Evolutionary conservation across 495 filamentous ascomycete genomes (phyloP), one percentile per base, ranked within the genome.

Genomic region (Daldinia bambusicola): DNA sequence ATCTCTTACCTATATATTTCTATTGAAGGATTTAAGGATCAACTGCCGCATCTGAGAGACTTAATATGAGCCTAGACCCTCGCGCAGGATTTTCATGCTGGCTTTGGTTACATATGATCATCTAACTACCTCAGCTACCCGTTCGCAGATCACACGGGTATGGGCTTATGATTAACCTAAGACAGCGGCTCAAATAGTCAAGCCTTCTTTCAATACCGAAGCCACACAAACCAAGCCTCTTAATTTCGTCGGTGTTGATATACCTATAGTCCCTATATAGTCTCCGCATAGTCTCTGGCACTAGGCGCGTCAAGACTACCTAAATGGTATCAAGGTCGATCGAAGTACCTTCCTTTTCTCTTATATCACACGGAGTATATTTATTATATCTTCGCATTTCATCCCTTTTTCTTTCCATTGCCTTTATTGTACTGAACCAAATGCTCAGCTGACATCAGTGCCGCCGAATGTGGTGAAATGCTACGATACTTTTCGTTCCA

Each of bases 1-100:
- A 50, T 65, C 18, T 58, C 18, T 45, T 36, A 30, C 26, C 26
- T 51, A 18, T 22, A 26, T 26, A 26, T 26, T 26, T 58, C 34
- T 8, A 22, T 14, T 43, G 37, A 40, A 55, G 40, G 13, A 34
- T 63, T 69, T 22, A 20, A 34, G 41, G 41, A 63, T 69, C 34
- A 62, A 63, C n/a, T 69, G 66, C 66, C 59, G 59, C 50, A 22
- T 41, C 43, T 51, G 41, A 53, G 66, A 60, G 31, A 26, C 3
- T 26, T 26, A 26, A 26, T 26, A 26, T 2, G 6, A 36, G 9
- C 34, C 66, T 60, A 59, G 58, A 26, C 52, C 50, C 16, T 22
- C 9, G 12, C 13, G 2, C 13, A 48, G 14, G 43, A 48, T 30
- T 55, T 55, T 48, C 14, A 67, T 57, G 52, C 32, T 40, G n/a